These are phyloP conservation scores for Diplodia scrobiculata DNA, from an alignment of 2,329 filamentous ascomycete species.

Conservation along the genomic window DNA sequence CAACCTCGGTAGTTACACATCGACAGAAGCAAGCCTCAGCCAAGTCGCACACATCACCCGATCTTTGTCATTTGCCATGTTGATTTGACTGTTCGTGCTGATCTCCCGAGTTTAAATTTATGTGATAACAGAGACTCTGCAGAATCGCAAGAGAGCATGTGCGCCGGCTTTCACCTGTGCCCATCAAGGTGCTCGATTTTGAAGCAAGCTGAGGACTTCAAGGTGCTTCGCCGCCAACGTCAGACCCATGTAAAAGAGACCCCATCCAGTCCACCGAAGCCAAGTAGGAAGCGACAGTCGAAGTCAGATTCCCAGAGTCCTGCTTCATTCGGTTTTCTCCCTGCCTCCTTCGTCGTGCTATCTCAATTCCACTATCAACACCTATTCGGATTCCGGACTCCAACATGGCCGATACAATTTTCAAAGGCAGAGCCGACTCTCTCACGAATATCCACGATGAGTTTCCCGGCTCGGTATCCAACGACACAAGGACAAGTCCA, in stretches of 20 bases:
- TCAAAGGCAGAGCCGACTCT: neutral
- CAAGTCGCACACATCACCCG: neutral
- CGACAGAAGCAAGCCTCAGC: neutral
- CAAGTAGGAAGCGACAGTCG: too few relatives aligned
- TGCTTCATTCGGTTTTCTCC: too few relatives aligned
- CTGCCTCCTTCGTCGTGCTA: neutral
- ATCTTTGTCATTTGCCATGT: neutral
- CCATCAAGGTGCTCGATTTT: slow-evolving; percentile 28
- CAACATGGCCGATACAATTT: neutral
- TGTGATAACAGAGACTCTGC: neutral
- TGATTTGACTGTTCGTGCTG: neutral
- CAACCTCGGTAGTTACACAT: neutral
- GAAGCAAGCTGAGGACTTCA: slow-evolving; percentile 15
- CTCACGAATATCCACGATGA: neutral
- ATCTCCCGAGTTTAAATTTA: neutral
- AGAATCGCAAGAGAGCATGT: neutral
- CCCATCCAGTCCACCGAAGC: too few relatives aligned
- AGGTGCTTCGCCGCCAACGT: slow-evolving; percentile 13
- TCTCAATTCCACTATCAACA: neutral
- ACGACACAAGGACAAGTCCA: neutral
- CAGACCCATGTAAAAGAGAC: neutral
- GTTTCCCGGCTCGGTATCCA: neutral
- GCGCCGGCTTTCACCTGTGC: neutral
- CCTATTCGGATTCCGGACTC: too few relatives aligned
- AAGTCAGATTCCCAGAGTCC: too few relatives aligned